These are phyloP conservation scores for Umbilicaria muhlenbergii DNA, from an alignment of 495 filamentous ascomycete species.

Conservation along the genomic window DNA sequence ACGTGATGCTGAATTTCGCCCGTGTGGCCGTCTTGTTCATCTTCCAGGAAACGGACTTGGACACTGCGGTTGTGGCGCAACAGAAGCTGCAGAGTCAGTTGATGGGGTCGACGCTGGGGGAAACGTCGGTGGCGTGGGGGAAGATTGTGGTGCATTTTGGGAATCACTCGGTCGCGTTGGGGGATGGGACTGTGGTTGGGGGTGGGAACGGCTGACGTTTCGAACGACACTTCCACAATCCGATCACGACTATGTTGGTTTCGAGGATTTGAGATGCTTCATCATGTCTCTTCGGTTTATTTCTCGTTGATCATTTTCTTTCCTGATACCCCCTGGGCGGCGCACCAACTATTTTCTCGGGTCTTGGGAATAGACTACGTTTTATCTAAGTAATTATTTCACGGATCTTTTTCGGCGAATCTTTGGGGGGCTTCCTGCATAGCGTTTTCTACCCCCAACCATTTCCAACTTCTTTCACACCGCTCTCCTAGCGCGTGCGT, in stretches of 20 bases:
- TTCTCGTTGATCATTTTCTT: neutral
- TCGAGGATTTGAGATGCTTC: conserved; percentile 8
- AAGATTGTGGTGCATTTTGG: conserved; percentile 27
- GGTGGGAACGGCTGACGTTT: conserved; percentile 10
- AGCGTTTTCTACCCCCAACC: too few species aligned
- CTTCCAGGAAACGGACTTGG: conserved; percentile 28
- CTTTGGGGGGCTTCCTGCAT: too few species aligned
- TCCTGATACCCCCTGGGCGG: neutral
- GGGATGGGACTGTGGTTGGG: conserved; percentile 26
- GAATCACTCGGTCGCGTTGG: conserved; percentile 25
- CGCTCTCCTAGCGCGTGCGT: too few species aligned
- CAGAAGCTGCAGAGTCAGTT: conserved; percentile 24
- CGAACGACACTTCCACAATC: neutral
- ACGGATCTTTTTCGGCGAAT: too few species aligned
- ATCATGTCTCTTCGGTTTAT: conserved; percentile 2
- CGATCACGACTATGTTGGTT: too few species aligned
- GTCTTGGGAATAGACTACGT: too few species aligned
- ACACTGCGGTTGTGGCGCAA: conserved; percentile 20
- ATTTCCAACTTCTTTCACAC: neutral
- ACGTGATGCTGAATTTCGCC: conserved; percentile 29
- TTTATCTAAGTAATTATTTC: too few species aligned
- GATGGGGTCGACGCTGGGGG: conserved; percentile 1
- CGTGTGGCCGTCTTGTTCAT: conserved; percentile 33
- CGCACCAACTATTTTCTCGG: neutral
- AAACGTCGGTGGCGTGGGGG: conserved; percentile 7